Evolutionary conservation across 2,329 filamentous ascomycete genomes (phyloP).

Genomic region (Arthrobotrys iridis): DNA sequence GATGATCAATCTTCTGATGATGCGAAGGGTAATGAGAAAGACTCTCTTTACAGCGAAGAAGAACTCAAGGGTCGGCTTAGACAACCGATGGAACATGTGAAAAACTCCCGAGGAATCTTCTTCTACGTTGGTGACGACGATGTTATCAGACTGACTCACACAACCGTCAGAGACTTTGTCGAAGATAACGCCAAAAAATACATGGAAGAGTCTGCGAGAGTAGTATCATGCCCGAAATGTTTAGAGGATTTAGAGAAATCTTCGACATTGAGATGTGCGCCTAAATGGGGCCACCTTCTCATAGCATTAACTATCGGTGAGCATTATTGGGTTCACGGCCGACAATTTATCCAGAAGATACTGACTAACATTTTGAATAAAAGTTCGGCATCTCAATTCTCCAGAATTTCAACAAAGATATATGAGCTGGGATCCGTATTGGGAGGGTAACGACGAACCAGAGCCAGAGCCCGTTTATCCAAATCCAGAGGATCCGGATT

Average conservation of each 20-base stretch:
- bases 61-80: not conserved
- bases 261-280: conserved; percentile 14
- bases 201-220: not conserved
- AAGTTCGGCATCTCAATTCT: not conserved
- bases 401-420: not conserved
- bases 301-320: not conserved
- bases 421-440: not conserved
- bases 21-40: too few relatives aligned
- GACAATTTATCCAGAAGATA: not conserved
- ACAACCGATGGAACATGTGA: not conserved
- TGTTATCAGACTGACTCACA: not conserved
- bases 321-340: not conserved
- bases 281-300: conserved; percentile 32
- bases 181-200: not conserved
- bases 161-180: not conserved
- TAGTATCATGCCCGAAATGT: not conserved
- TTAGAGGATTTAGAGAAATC: not conserved
- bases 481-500: too few relatives aligned
- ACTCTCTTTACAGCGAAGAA: not conserved
- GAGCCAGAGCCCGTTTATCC: too few relatives aligned
- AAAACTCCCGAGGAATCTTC: not conserved
- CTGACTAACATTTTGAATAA: not conserved
- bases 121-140: not conserved
- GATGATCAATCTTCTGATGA: too few relatives aligned
- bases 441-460: not conserved